Conservation (phyloP, 768 basidiomycete species). For the Favolaschia claudopus region DNA sequence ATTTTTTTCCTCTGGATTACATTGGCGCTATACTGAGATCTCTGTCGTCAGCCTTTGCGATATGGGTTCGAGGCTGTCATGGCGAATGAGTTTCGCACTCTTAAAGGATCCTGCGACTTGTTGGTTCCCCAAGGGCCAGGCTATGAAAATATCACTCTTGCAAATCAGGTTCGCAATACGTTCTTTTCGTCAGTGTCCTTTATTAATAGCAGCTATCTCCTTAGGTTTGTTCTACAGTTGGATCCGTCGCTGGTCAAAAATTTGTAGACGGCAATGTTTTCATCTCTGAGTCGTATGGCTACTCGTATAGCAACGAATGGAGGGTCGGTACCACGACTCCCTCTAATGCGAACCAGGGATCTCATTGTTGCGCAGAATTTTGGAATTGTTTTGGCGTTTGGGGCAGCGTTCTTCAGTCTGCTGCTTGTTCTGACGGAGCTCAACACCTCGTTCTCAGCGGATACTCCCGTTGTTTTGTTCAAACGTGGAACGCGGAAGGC, state of each 20-base stretch:
- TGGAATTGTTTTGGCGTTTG: conserved; percentile 75
- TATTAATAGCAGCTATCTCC: no score
- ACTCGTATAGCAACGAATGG: no score
- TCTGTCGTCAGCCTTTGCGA: no score
- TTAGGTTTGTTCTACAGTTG: no score
- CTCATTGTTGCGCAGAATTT: conserved; percentile 57
- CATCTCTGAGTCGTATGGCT: no score
- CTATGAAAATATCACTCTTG: conserved; percentile 61
- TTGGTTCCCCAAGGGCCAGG: conserved; percentile 69
- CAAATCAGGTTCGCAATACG: conserved; percentile 83
- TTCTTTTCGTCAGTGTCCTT: no score
- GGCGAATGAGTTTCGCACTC: conserved; percentile 80
- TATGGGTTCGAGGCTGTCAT: conserved; percentile 81
- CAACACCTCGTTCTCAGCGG: conserved; percentile 47
- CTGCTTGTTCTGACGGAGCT: conserved; percentile 69
- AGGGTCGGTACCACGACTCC: conserved; percentile 67
- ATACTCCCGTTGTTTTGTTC: conserved; percentile 61
- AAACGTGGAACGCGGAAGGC: conserved; percentile 57
- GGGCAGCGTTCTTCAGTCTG: conserved; percentile 57
- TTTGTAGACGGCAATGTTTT: no score
- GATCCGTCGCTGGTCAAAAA: no score
- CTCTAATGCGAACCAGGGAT: conserved; percentile 66
- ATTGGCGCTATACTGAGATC: no score
- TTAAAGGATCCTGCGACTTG: conserved; percentile 66
- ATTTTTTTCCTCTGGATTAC: no score